Percentiles rank a stretch among this genome's conserved stretches.
Conservation (phyloP, 2,329 filamentous ascomycete species). For the Bisporella sp. region DNA sequence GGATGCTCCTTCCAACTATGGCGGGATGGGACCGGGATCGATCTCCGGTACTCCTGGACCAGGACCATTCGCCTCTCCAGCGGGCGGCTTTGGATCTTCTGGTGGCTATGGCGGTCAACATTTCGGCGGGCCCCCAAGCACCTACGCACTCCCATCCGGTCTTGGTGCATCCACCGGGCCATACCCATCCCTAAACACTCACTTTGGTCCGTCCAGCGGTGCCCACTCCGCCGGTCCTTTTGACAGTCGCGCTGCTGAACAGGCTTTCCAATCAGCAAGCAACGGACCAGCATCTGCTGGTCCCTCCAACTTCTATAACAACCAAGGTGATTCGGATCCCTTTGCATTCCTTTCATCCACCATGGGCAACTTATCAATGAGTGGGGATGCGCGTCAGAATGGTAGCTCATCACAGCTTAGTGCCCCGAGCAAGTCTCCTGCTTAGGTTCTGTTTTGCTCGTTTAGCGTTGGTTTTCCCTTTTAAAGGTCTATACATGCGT, state of each 20-base stretch:
- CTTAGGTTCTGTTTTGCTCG: conserved; percentile 17
- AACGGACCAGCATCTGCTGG: conserved; percentile 74
- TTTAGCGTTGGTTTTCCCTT: conserved; percentile 19
- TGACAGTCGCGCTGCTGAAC: conserved; percentile 88
- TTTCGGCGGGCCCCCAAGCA: conserved; percentile 80
- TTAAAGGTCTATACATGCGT: conserved; percentile 22
- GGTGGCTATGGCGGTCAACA: conserved; percentile 65
- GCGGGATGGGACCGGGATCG: conserved; percentile 72
- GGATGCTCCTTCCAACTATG: conserved; percentile 76
- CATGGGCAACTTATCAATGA: conserved; percentile 67
- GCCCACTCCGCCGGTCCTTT: conserved; percentile 83
- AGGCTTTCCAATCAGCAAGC: conserved; percentile 83
- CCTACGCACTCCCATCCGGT: conserved; percentile 82
- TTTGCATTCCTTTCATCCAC: conserved; percentile 74
- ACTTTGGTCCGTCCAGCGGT: conserved; percentile 66
- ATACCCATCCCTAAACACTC: conserved; percentile 77
- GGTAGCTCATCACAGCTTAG: conserved; percentile 34
- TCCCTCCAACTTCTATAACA: conserved; percentile 61
- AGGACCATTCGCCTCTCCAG: conserved; percentile 65
- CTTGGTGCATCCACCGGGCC: conserved; percentile 71
- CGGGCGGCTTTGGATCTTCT: conserved; percentile 56
- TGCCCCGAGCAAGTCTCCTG: conserved; percentile 29
- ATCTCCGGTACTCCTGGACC: conserved; percentile 79
- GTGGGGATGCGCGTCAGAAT: conserved; percentile 56
- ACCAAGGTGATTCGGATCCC: conserved; percentile 60